phyloP scores from a whole-genome alignment of 1,284 basidiomycete genomes.

The Jaminaea rosea region DNA sequence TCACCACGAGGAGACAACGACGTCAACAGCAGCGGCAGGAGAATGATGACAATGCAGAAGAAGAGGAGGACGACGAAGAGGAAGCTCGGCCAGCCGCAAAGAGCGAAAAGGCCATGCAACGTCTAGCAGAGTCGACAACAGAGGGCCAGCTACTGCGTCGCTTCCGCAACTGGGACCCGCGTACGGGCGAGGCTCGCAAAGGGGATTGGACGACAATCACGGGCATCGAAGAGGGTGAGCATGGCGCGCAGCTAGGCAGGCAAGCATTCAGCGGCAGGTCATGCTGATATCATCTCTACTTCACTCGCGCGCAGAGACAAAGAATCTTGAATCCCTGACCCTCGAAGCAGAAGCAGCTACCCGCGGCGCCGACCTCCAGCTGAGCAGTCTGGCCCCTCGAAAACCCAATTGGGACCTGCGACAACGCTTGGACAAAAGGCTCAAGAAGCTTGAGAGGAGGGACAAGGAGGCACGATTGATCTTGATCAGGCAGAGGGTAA shows the following conservation, averaged over 20 bases:
- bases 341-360: no score
- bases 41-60: no score
- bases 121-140: conserved; percentile 2
- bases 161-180: conserved; percentile 40
- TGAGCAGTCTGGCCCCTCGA: conserved; percentile 92
- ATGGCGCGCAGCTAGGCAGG: conserved; percentile 56
- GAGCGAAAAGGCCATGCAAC: no score
- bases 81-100: no score
- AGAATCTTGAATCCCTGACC: no score
- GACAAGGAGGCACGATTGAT: conserved; percentile 86
- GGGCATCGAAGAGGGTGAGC: conserved; percentile 38
- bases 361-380: no score
- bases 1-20: no score
- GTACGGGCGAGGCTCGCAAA: conserved; percentile 18
- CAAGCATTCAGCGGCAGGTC: conserved; percentile 65
- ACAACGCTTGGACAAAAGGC: conserved; percentile 80
- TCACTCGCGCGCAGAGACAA: background rate
- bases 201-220: background rate
- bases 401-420: conserved; percentile 95
- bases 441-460: conserved; percentile 74
- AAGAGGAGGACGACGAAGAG: no score
- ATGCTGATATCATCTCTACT: background rate
- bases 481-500: conserved; percentile 63
- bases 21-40: no score
- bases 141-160: conserved; percentile 12